Conservation (phyloP, 2,329 filamentous ascomycete species). For the Fusarium pseudograminearum region DNA sequence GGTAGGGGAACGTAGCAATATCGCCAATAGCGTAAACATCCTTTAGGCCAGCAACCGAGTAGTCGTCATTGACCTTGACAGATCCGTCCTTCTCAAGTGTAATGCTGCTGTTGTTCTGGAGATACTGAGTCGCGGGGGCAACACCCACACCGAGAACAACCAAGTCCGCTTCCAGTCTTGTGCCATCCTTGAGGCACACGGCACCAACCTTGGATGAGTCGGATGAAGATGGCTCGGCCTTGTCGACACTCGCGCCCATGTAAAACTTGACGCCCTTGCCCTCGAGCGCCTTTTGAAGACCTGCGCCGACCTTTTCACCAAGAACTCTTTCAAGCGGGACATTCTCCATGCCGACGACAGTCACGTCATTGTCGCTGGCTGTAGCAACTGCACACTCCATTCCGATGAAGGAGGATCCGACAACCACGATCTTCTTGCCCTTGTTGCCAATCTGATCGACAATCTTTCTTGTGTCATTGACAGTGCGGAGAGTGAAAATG, state of each 20-base stretch:
- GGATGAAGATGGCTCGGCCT: conserved; percentile 77
- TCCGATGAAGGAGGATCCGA: conserved; percentile 96
- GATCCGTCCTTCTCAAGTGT: conserved; percentile 87
- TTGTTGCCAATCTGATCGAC: conserved; percentile 82
- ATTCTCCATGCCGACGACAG: conserved; percentile 88
- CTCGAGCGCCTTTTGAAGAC: conserved; percentile 83
- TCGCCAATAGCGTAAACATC: conserved; percentile 95
- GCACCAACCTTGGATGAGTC: conserved; percentile 80
- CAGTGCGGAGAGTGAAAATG: conserved; percentile 83
- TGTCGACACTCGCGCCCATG: conserved; percentile 83
- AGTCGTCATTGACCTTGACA: conserved; percentile 81
- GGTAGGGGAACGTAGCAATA: conserved; percentile 94
- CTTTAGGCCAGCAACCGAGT: conserved; percentile 78
- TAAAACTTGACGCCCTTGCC: conserved; percentile 91
- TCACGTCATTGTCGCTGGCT: conserved; percentile 82
- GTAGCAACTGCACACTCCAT: conserved; percentile 96
- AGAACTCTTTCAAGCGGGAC: conserved; percentile 88
- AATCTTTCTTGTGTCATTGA: conserved; percentile 84
- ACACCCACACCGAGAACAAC: conserved; percentile 95
- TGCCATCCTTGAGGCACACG: conserved; percentile 87
- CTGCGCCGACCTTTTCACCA: conserved; percentile 81
- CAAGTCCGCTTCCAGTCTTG: conserved; percentile 84
- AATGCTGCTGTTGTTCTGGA: conserved; percentile 77
- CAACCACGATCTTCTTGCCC: conserved; percentile 90
- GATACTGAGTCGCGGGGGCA: conserved; percentile 83